Evolutionary conservation across 345 rosid genomes (phyloP).

Genomic region (Acer yangbiense): DNA sequence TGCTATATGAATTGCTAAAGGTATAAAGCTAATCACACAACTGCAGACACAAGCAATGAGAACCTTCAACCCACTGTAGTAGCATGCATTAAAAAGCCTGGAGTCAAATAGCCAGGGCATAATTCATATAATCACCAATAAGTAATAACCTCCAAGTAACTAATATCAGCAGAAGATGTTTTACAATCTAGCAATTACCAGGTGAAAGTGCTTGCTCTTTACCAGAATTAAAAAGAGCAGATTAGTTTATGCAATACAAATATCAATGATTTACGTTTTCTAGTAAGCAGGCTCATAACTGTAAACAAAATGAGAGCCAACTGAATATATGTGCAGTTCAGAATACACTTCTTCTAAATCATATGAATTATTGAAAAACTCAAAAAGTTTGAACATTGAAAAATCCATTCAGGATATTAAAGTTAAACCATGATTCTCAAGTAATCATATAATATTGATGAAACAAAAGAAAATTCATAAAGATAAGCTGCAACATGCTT

Average conservation of each 20-base stretch:
- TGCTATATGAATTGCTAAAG: not conserved
- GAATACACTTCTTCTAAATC: not conserved
- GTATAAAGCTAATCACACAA: not conserved
- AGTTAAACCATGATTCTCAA: not conserved
- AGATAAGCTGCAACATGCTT: slow-evolving; percentile 1
- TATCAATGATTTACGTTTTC: not conserved
- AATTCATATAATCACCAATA: not conserved
- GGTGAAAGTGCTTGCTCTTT: not conserved
- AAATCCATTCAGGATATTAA: not conserved
- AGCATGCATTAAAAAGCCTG: not conserved
- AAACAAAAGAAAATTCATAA: not conserved
- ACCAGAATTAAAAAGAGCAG: not conserved
- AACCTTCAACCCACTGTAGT: not conserved
- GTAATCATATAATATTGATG: not conserved
- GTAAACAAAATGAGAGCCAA: not conserved
- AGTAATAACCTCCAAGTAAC: not conserved
- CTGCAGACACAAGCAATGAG: not conserved
- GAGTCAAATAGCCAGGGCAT: not conserved
- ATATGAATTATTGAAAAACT: not conserved
- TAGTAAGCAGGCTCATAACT: not conserved
- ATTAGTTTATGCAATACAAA: not conserved
- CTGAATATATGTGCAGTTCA: not conserved
- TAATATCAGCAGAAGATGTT: not conserved
- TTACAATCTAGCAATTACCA: not conserved
- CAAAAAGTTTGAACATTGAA: not conserved